Percentiles rank a stretch among this genome's conserved stretches.
phyloP scores from a whole-genome alignment of 1,139 yeast genomes.

The Debaryomyces robertsiae region DNA sequence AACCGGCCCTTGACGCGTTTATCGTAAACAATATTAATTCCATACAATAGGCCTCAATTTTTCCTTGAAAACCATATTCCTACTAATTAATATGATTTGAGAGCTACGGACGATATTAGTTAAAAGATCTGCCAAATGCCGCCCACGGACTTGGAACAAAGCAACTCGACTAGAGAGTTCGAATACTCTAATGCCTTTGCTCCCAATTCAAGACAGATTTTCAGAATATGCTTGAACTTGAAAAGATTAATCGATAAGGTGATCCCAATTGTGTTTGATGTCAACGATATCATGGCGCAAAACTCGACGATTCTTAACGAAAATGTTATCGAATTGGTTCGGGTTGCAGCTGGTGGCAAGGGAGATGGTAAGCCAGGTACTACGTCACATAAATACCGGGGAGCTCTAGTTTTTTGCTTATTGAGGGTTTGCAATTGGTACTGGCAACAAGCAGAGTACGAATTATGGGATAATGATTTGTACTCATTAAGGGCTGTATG shows the following conservation, averaged over 20 bases:
- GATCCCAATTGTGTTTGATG: constrained; percentile 64
- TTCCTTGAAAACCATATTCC: background rate
- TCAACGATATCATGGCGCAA: constrained; percentile 51
- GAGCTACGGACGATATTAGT: background rate
- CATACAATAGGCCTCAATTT: background rate
- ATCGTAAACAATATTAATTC: too few species aligned
- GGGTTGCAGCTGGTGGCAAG: constrained; percentile 80
- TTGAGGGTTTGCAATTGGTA: constrained; percentile 83
- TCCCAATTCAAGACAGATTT: constrained; percentile 70
- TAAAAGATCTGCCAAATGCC: background rate
- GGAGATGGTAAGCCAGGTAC: constrained; percentile 61
- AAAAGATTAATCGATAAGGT: constrained; percentile 71
- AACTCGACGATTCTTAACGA: constrained; percentile 65
- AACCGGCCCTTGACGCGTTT: too few species aligned
- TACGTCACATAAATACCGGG: constrained; percentile 63
- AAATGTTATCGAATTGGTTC: constrained; percentile 59
- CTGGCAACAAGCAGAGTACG: constrained; percentile 57
- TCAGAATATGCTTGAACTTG: constrained; percentile 73
- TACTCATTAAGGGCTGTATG: constrained; percentile 63
- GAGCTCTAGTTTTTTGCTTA: constrained; percentile 67
- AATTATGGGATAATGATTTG: constrained; percentile 68
- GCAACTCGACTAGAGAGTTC: background rate
- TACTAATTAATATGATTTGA: background rate
- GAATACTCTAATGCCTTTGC: constrained; percentile 21
- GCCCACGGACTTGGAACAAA: constrained; percentile 4